Conservation (phyloP, 73 alveolate species). For the Paramecium octaurelia region DNA sequence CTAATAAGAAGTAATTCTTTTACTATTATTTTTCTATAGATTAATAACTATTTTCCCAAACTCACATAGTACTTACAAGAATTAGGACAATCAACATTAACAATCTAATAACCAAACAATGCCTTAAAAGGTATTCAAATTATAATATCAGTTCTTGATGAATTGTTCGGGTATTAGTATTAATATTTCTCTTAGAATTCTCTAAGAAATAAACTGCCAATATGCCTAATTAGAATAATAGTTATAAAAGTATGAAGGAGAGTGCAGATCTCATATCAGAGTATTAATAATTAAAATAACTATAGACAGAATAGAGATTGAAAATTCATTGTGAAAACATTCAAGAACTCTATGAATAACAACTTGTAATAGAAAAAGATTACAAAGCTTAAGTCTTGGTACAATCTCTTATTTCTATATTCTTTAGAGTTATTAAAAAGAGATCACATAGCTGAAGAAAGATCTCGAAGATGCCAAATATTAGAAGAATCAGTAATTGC, state of each 20-base stretch:
- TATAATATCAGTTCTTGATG: neutral
- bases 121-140: neutral
- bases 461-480: neutral
- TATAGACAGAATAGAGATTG: constrained; percentile 24
- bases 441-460: neutral
- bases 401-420: neutral
- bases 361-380: neutral
- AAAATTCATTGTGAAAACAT: constrained; percentile 28
- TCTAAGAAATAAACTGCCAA: neutral
- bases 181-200: neutral
- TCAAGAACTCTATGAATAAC: neutral
- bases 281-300: neutral
- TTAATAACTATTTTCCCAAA: neutral
- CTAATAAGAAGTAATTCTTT: neutral
- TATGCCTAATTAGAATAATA: neutral
- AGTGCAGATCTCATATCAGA: constrained; percentile 16
- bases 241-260: neutral
- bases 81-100: neutral
- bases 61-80: neutral
- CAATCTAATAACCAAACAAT: neutral
- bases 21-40: neutral
- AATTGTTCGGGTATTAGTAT: neutral
- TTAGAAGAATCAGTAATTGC: neutral
- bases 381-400: neutral
- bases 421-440: neutral